Conservation (phyloP, 2,329 filamentous ascomycete genomes). For the Beauveria brongniartii region DNA sequence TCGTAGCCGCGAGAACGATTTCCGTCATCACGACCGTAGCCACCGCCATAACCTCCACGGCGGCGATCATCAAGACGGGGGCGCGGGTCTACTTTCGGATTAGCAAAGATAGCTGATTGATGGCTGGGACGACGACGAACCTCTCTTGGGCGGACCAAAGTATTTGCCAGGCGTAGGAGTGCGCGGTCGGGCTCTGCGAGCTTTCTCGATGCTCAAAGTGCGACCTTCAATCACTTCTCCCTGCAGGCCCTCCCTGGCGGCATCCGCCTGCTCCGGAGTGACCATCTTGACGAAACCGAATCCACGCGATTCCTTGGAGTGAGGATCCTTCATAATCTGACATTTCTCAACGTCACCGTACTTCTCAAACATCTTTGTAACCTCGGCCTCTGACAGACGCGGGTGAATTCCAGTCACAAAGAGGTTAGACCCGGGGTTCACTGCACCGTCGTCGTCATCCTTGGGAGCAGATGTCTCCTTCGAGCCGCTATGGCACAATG, state of each 20-base stretch:
- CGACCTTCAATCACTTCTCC: conserved; percentile 92
- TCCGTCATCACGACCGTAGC: conserved; percentile 51
- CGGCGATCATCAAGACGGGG: conserved; percentile 53
- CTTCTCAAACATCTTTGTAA: conserved; percentile 94
- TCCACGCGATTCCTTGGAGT: conserved; percentile 96
- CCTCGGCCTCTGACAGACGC: conserved; percentile 78
- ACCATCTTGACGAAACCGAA: conserved; percentile 99
- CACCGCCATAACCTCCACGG: conserved; percentile 49
- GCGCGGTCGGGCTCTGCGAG: conserved; percentile 85
- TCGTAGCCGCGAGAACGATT: conserved; percentile 29
- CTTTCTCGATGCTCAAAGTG: conserved; percentile 97
- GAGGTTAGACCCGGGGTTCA: conserved; percentile 94
- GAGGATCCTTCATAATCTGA: conserved; percentile 98
- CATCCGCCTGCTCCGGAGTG: conserved; percentile 88
- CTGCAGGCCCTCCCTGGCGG: conserved; percentile 91
- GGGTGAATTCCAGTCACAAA: conserved; percentile 98
- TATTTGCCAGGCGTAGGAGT: conserved; percentile 98
- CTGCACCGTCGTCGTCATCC: conserved; percentile 66
- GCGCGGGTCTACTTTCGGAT: conserved; percentile 27
- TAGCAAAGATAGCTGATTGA: neutral
- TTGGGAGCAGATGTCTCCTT: conserved; percentile 45
- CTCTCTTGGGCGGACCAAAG: conserved; percentile 96
- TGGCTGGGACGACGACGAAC: conserved; percentile 43
- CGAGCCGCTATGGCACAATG: conserved; percentile 27
- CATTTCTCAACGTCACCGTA: conserved; percentile 98